phyloP scores from a whole-genome alignment of 257 asterid species.

The Solanum megistacrolobum region DNA sequence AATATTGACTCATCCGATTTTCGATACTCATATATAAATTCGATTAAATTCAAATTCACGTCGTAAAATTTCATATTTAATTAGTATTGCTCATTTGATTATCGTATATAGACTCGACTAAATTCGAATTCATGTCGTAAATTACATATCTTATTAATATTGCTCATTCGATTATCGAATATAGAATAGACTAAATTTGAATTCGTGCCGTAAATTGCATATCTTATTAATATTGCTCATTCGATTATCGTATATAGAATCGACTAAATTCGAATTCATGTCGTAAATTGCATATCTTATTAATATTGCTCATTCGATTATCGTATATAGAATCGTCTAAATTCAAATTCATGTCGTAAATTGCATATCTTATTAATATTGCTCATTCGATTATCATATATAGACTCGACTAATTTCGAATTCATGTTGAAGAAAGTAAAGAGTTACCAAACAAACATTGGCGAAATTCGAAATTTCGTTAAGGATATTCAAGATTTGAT shows the following conservation, averaged over 20 bases:
- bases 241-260: background rate
- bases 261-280: rapidly evolving
- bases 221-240: background rate
- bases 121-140: background rate
- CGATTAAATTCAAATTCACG: background rate
- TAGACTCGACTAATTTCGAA: background rate
- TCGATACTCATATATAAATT: background rate
- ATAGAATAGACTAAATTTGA: background rate
- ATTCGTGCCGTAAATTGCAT: too few relatives aligned
- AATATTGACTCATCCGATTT: background rate
- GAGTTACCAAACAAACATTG: background rate
- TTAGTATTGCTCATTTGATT: background rate
- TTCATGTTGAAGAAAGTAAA: background rate
- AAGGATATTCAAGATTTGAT: too few relatives aligned
- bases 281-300: background rate
- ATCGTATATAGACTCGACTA: background rate
- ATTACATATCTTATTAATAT: background rate
- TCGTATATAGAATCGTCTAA: background rate
- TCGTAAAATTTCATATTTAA: background rate
- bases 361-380: background rate
- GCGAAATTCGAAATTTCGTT: too few relatives aligned
- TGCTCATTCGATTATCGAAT: background rate
- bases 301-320: background rate
- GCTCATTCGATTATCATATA: background rate
- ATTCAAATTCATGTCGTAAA: background rate